Percentiles rank a stretch among this genome's conserved stretches.
Conservation (phyloP, 2,329 filamentous ascomycete species). For the Aspergillus sojae region DNA sequence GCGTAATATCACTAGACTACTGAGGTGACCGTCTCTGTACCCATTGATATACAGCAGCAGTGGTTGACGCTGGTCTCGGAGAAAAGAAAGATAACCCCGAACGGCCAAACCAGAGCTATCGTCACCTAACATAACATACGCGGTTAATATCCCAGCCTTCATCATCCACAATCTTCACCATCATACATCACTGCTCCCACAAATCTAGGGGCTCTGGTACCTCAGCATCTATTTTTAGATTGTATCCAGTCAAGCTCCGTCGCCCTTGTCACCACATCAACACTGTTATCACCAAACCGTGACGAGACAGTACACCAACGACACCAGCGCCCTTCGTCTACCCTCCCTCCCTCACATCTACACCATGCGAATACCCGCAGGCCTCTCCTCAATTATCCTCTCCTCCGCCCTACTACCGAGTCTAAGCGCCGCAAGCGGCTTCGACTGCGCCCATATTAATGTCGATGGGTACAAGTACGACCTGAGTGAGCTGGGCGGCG, state of each 20-base stretch:
- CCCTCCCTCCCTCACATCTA: background rate
- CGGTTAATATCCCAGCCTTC: constrained; percentile 7
- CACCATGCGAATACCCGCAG: constrained; percentile 38
- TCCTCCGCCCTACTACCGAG: constrained; percentile 31
- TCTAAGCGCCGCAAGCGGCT: constrained; percentile 33
- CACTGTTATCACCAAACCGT: background rate
- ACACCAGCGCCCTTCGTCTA: constrained; percentile 2
- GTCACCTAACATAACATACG: constrained; percentile 16
- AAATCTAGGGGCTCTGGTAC: background rate
- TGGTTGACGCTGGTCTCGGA: constrained; percentile 21
- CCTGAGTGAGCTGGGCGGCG: constrained; percentile 40
- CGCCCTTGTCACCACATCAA: background rate
- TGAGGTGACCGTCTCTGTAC: background rate
- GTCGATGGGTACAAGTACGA: constrained; percentile 43
- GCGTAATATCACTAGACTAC: too few relatives aligned
- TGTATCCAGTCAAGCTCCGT: background rate
- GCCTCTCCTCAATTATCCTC: constrained; percentile 25
- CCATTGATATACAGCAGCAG: background rate
- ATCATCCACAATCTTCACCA: background rate
- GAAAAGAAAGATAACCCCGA: constrained; percentile 26
- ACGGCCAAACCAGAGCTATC: constrained; percentile 23
- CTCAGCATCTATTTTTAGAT: background rate
- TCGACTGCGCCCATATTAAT: constrained; percentile 43
- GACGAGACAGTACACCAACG: background rate
- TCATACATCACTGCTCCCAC: background rate